Conservation (phyloP, 805 yeast genomes). For the Blastobotrys chiropterorum region DNA sequence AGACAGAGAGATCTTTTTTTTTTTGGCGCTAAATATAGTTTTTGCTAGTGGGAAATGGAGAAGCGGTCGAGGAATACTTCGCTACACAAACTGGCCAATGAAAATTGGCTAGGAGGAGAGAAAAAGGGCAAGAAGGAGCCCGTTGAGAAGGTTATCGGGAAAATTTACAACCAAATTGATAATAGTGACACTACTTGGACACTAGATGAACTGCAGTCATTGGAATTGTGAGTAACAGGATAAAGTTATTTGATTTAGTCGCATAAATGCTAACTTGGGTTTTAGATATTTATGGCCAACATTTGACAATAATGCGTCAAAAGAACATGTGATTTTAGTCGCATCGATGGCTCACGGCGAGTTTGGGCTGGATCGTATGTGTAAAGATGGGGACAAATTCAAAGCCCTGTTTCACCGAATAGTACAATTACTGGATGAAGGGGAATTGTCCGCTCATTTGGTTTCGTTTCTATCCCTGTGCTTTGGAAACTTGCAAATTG, state of each 20-base stretch:
- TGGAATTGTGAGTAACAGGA: constrained; percentile 17
- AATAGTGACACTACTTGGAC: background rate
- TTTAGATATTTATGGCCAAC: constrained; percentile 36
- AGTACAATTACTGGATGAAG: constrained; percentile 24
- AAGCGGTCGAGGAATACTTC: background rate
- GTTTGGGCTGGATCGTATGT: constrained; percentile 8
- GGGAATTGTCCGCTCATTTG: constrained; percentile 8
- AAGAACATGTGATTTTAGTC: constrained; percentile 37
- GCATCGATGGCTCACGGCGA: constrained; percentile 20
- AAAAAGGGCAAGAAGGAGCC: constrained; percentile 2
- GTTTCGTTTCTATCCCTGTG: constrained; percentile 24
- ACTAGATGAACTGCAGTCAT: constrained; percentile 13
- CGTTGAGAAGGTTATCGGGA: background rate
- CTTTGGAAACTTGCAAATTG: constrained; percentile 23
- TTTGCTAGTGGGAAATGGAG: background rate
- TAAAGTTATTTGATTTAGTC: constrained; percentile 16
- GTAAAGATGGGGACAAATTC: constrained; percentile 24
- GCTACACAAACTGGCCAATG: background rate
- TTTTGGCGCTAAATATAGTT: background rate
- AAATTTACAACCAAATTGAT: background rate
- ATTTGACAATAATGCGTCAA: constrained; percentile 36
- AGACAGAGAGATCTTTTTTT: background rate
- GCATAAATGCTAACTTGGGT: constrained; percentile 3
- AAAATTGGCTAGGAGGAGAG: constrained; percentile 4
- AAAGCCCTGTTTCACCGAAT: constrained; percentile 28